These are phyloP conservation scores for Azolla pinnata DNA, from an alignment of 75 land plant genomes.

Conservation along the genomic window DNA sequence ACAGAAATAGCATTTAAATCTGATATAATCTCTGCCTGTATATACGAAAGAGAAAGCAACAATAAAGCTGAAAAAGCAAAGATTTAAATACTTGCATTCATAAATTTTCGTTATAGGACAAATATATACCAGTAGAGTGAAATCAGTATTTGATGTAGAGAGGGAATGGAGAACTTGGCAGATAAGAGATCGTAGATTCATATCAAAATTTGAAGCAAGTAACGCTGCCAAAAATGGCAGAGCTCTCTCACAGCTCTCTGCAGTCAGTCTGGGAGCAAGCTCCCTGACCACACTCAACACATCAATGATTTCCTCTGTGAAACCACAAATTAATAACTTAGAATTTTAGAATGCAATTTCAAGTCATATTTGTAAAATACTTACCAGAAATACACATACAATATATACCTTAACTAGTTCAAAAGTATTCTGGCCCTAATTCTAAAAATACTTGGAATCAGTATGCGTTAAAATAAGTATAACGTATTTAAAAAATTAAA, in stretches of 20 bases:
- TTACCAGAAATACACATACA: not conserved
- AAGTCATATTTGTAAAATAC: no score
- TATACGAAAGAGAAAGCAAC: not conserved
- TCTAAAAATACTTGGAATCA: no score
- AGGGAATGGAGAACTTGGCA: slow-evolving; percentile 56
- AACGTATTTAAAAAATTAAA: no score
- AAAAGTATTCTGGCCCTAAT: no score
- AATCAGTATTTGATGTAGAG: slow-evolving; percentile 38
- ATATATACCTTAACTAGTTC: slow-evolving; percentile 4
- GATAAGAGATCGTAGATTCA: slow-evolving; percentile 36
- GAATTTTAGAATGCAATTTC: no score
- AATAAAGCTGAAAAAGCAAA: not conserved
- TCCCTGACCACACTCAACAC: slow-evolving; percentile 45
- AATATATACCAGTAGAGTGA: slow-evolving; percentile 23
- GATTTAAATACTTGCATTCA: slow-evolving; percentile 4
- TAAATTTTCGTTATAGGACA: not conserved
- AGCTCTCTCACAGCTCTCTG: slow-evolving; percentile 21
- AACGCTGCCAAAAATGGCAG: slow-evolving; percentile 44
- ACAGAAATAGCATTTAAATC: slow-evolving; percentile 69
- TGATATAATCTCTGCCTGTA: slow-evolving; percentile 53
- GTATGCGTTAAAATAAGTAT: no score
- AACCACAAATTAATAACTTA: no score
- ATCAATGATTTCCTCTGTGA: slow-evolving; percentile 46
- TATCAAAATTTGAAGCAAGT: slow-evolving; percentile 31
- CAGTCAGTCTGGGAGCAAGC: slow-evolving; percentile 34